Base-by-base conservation (phyloP, 2,329 filamentous ascomycete species). In the Pseudopithomyces maydicus region DNA sequence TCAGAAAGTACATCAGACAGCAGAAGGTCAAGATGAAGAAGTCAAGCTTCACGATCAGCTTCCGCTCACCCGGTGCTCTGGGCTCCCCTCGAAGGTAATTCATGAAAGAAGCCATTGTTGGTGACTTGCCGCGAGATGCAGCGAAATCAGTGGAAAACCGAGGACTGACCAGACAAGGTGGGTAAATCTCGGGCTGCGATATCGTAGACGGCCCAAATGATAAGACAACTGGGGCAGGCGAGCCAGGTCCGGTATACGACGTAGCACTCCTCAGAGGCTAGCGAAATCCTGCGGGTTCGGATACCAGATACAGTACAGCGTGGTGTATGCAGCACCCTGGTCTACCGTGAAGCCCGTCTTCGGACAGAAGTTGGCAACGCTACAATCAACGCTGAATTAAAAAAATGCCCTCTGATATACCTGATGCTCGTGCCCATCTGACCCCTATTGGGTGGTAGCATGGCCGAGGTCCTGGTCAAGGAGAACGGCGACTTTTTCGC, bases 1-100 rank as follows among this genome's bases (percentile, higher is more conserved):
- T 66, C 11, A 73, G 38, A 39, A 74, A 76, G 54, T 73, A 77
- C 69, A 74, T 76, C 8, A 88, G 66, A 65, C 85, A 88, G 71
- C 85, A 88, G 65, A 88, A 88, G 0, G 83, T 85, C 43, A 88
- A 71, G 63, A 88, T 87, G 73, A 87, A 88, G 64, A 87, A 87
- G 67, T 88, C 85, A 46, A 87, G 84, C 74, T 85, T 87, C 39
- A 78, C 79, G 6, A 88, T 74, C 22, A 87, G 72, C 56, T 76
- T 78, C 14, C 56, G 57, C 17, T 64, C 62, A 23, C 53, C 59
- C 26, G 57, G 54, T 6, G 70, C 68, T 48, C 62, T 66, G 38
- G 76, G 72, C 6, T 70, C 70, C 36, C 74, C 71, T 11, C 71
- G 69, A 32, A 77, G 53, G 55, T 78, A 77, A 29, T 67, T 59